Evolutionary conservation across 2,329 filamentous ascomycete genomes (phyloP).

Genomic region (Beauveria pseudobassiana): DNA sequence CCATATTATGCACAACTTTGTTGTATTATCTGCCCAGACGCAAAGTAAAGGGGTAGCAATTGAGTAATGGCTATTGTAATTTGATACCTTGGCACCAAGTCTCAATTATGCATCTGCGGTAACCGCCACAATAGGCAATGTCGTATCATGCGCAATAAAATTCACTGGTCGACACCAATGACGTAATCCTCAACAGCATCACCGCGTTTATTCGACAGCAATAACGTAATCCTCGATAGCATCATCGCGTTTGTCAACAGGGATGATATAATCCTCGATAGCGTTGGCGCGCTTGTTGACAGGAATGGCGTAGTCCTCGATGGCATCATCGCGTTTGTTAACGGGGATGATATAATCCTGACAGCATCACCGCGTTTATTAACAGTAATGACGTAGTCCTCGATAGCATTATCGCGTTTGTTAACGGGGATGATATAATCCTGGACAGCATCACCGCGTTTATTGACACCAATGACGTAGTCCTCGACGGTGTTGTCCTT

Average conservation of each 20-base stretch:
- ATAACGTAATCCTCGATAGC: no score
- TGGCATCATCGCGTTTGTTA: neutral
- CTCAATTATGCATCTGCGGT: no score
- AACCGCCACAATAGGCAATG: no score
- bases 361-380: neutral
- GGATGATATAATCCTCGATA: neutral
- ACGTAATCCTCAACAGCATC: neutral
- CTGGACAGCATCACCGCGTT: neutral
- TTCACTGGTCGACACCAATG: neutral
- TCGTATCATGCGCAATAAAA: neutral
- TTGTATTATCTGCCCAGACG: no score
- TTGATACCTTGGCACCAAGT: no score
- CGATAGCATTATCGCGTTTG: neutral
- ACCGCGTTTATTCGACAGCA: neutral
- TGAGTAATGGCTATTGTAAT: no score
- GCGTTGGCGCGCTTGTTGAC: neutral
- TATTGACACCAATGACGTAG: neutral
- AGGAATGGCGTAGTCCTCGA: neutral
- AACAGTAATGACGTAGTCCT: neutral
- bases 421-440: no score
- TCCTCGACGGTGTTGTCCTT: neutral
- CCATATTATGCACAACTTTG: no score
- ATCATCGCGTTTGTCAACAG: neutral
- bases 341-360: neutral
- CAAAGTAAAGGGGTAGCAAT: no score